These are phyloP conservation scores for Crassisporium funariophilum DNA, from an alignment of 768 basidiomycete species.

Conservation along the genomic window DNA sequence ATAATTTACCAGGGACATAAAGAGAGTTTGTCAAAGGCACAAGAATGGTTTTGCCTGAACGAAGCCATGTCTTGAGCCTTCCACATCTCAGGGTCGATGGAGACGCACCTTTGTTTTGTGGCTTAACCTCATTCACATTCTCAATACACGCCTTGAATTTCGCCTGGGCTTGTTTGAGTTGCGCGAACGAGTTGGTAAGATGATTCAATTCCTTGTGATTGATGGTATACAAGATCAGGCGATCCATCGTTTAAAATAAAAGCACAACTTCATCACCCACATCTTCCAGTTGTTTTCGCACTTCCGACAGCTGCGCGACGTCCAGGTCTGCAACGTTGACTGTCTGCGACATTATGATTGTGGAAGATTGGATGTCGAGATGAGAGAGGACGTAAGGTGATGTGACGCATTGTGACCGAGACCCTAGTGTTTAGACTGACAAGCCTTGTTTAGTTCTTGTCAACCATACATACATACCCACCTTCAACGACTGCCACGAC, in stretches of 20 bases:
- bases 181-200: slow-evolving; percentile 87
- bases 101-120: slow-evolving; percentile 59
- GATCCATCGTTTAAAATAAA: slow-evolving; percentile 5
- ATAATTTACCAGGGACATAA: slow-evolving; percentile 91
- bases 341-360: slow-evolving; percentile 52
- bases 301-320: slow-evolving; percentile 83
- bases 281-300: slow-evolving; percentile 91
- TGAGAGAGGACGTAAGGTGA: background rate
- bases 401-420: background rate
- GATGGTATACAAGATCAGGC: background rate
- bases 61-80: no score
- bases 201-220: slow-evolving; percentile 81
- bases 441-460: no score
- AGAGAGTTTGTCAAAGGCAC: slow-evolving; percentile 94
- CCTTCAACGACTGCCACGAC: background rate
- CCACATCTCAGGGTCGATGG: no score
- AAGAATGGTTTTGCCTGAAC: slow-evolving; percentile 79
- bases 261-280: slow-evolving; percentile 40
- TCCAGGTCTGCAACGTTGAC: slow-evolving; percentile 84
- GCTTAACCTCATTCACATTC: slow-evolving; percentile 74
- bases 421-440: no score
- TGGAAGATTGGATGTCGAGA: slow-evolving; percentile 9
- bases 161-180: slow-evolving; percentile 89
- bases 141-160: slow-evolving; percentile 90
- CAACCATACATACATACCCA: background rate